These are phyloP conservation scores for Claviceps sp. DNA, from an alignment of 2,329 filamentous ascomycete genomes.

Conservation along the genomic window DNA sequence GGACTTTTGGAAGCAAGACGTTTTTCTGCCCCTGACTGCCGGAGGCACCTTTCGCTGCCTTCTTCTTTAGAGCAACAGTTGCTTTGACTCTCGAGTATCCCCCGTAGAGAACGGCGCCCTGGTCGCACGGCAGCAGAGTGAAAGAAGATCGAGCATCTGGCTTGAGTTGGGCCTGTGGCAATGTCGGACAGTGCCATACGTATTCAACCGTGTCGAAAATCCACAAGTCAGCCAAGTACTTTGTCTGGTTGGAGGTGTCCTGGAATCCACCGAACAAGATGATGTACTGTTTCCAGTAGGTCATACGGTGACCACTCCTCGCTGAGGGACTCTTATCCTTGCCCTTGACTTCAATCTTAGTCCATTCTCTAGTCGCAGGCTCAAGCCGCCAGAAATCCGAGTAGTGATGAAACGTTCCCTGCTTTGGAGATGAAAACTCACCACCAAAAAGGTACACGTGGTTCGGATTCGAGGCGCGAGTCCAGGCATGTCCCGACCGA, in stretches of 20 bases:
- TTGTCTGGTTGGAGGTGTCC: constrained; percentile 88
- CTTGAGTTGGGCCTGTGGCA: constrained; percentile 69
- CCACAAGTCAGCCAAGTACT: constrained; percentile 89
- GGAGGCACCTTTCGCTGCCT: constrained; percentile 37
- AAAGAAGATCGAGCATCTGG: constrained; percentile 88
- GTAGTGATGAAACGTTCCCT: constrained; percentile 98
- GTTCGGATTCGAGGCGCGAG: constrained; percentile 70
- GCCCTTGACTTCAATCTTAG: constrained; percentile 66
- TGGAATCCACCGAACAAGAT: constrained; percentile 94
- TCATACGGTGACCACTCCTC: constrained; percentile 88
- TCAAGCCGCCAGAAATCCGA: constrained; percentile 97
- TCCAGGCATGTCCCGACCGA: constrained; percentile 89
- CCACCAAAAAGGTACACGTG: constrained; percentile 89
- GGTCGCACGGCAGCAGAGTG: constrained; percentile 79
- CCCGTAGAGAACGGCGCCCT: constrained; percentile 79
- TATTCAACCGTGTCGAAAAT: constrained; percentile 85
- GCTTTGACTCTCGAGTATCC: constrained; percentile 88
- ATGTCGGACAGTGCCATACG: constrained; percentile 64
- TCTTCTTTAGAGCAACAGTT: constrained; percentile 48
- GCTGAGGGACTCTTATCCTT: constrained; percentile 70
- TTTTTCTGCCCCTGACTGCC: constrained; percentile 51
- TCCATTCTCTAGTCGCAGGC: constrained; percentile 76
- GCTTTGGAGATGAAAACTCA: constrained; percentile 92
- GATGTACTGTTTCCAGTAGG: constrained; percentile 93
- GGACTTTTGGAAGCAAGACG: constrained; percentile 72